A percentile compares a stretch with the other conserved stretches of the same genome.
phyloP scores from a whole-genome alignment of 2,329 filamentous ascomycete species.

The Penicillium sp. region DNA sequence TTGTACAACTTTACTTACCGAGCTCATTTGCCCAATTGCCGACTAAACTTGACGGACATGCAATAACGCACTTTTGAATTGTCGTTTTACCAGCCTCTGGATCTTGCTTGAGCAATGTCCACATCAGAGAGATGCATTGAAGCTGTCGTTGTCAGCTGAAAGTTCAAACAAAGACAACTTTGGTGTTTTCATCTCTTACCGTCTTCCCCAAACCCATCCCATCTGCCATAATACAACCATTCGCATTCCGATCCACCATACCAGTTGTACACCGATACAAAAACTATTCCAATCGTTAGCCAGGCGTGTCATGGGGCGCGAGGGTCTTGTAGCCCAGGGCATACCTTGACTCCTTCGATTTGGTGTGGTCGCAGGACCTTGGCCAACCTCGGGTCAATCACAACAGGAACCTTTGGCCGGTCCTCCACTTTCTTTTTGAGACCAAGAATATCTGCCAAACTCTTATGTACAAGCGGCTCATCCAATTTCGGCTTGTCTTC shows the following conservation, averaged over 20 bases:
- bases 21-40: slow-evolving; percentile 98
- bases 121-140: slow-evolving; percentile 93
- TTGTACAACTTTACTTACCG: slow-evolving; percentile 26
- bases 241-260: slow-evolving; percentile 86
- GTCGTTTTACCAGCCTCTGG: slow-evolving; percentile 89
- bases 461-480: slow-evolving; percentile 83
- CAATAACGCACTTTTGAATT: slow-evolving; percentile 95
- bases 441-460: slow-evolving; percentile 86
- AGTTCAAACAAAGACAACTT: not conserved
- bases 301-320: too few species aligned
- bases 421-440: slow-evolving; percentile 86
- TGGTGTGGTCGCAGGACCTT: slow-evolving; percentile 95
- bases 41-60: slow-evolving; percentile 91
- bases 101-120: slow-evolving; percentile 93
- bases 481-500: slow-evolving; percentile 57
- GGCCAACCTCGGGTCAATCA: slow-evolving; percentile 83
- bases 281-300: slow-evolving; percentile 48
- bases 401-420: slow-evolving; percentile 85
- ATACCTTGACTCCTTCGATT: slow-evolving; percentile 82
- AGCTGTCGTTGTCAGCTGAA: slow-evolving; percentile 43
- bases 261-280: slow-evolving; percentile 92
- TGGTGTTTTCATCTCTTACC: slow-evolving; percentile 34
- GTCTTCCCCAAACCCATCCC: slow-evolving; percentile 99
- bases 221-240: slow-evolving; percentile 99
- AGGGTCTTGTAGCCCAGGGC: too few species aligned